These are phyloP conservation scores for Aspergillus alliaceus DNA, from an alignment of 2,329 filamentous ascomycete species.

Conservation along the genomic window DNA sequence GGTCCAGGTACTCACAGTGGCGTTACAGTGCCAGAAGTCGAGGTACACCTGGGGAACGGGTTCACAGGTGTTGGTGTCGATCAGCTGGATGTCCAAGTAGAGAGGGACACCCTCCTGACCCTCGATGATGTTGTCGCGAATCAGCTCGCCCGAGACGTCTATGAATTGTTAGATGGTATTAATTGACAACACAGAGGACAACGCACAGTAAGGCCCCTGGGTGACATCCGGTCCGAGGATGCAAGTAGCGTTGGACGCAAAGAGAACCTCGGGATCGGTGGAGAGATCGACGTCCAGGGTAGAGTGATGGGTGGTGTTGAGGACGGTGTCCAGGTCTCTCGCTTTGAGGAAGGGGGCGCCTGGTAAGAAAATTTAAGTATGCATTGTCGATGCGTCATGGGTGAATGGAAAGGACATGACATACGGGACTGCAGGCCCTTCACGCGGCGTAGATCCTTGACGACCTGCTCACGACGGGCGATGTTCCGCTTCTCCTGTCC, in stretches of 20 bases:
- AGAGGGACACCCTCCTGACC: conserved; percentile 38
- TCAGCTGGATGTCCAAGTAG: conserved; percentile 42
- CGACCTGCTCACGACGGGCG: conserved; percentile 44
- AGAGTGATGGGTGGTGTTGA: conserved; percentile 43
- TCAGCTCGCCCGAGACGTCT: conserved; percentile 40
- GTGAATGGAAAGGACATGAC: not conserved
- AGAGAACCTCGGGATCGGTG: conserved; percentile 27
- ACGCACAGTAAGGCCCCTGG: conserved; percentile 54
- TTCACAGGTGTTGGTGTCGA: conserved; percentile 43
- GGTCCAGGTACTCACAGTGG: conserved; percentile 30
- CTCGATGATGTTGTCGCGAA: conserved; percentile 38
- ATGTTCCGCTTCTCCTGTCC: conserved; percentile 48
- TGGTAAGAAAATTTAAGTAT: not conserved
- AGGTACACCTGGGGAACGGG: conserved; percentile 38
- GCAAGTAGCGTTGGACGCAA: conserved; percentile 41
- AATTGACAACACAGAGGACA: not conserved
- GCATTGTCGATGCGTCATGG: not conserved
- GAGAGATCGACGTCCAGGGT: conserved; percentile 24
- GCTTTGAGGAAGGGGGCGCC: conserved; percentile 25
- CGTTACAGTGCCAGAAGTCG: conserved; percentile 45
- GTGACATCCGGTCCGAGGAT: conserved; percentile 55
- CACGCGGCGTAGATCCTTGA: conserved; percentile 46
- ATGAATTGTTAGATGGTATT: not conserved
- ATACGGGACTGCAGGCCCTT: conserved; percentile 33
- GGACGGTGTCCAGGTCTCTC: conserved; percentile 35